Evolutionary conservation across 441 rosid species (phyloP).

Genomic region (Bocquillonia castaneifolia): DNA sequence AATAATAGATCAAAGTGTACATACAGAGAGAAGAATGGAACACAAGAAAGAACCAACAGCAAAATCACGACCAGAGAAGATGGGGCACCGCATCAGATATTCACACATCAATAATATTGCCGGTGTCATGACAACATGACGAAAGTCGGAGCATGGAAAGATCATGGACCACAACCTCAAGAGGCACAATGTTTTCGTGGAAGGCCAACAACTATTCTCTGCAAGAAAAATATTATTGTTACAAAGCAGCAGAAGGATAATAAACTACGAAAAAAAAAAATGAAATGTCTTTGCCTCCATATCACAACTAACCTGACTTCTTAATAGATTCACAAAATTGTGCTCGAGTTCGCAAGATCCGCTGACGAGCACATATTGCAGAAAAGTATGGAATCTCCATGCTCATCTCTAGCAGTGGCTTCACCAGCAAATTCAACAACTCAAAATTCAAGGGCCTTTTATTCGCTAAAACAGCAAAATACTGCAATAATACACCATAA

Average conservation of each 20-base stretch:
- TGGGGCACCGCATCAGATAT: conserved; percentile 86
- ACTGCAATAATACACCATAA: conserved; percentile 81
- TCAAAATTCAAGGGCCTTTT: conserved; percentile 68
- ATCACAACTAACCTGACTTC: conserved; percentile 49
- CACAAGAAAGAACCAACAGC: conserved; percentile 86
- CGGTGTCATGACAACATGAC: conserved; percentile 89
- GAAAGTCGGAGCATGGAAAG: conserved; percentile 92
- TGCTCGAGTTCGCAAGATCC: conserved; percentile 54
- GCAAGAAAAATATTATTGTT: conserved; percentile 23
- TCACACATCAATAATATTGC: conserved; percentile 79
- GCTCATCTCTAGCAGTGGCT: conserved; percentile 87
- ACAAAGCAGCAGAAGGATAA: conserved; percentile 15
- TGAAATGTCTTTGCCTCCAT: conserved; percentile 5
- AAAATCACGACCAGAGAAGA: conserved; percentile 68
- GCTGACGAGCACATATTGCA: conserved; percentile 90
- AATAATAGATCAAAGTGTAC: conserved; percentile 21
- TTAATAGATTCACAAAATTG: conserved; percentile 70
- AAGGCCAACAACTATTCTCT: conserved; percentile 83
- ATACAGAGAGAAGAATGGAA: conserved; percentile 72
- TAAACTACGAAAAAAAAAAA: conserved; percentile 1
- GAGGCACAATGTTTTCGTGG: conserved; percentile 72
- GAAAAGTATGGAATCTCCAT: conserved; percentile 86
- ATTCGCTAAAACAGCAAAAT: conserved; percentile 74
- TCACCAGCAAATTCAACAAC: conserved; percentile 68
- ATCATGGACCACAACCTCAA: conserved; percentile 87